These are phyloP conservation scores for Huiozyma naganishii DNA, from an alignment of 805 yeast genomes.

Conservation along the genomic window DNA sequence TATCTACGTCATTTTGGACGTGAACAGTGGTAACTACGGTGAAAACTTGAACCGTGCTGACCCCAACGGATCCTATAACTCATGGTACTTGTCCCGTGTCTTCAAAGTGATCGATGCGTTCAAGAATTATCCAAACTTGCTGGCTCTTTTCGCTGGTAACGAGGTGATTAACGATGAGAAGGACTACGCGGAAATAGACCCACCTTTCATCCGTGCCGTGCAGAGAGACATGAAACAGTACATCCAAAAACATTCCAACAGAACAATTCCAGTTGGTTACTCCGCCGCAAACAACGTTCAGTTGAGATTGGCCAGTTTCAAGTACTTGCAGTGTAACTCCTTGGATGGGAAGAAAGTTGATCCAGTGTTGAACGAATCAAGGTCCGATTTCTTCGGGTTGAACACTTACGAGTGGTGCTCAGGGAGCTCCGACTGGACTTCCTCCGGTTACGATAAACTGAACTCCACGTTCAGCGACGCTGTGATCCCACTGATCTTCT, in stretches of 20 bases:
- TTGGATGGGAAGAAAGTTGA: constrained; percentile 36
- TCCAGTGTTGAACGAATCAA: constrained; percentile 45
- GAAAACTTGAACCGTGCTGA: constrained; percentile 65
- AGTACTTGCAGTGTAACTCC: constrained; percentile 70
- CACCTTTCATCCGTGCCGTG: constrained; percentile 77
- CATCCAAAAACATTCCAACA: constrained; percentile 53
- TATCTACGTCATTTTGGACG: constrained; percentile 77
- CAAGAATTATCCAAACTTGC: constrained; percentile 69
- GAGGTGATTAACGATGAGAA: constrained; percentile 76
- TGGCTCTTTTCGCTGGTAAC: constrained; percentile 87
- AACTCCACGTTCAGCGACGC: constrained; percentile 48
- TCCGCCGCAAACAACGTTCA: constrained; percentile 80
- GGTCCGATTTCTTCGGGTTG: constrained; percentile 78
- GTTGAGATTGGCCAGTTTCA: constrained; percentile 63
- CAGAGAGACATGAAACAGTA: constrained; percentile 87
- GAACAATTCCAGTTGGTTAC: constrained; percentile 89
- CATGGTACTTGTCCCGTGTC: constrained; percentile 60
- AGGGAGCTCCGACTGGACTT: constrained; percentile 41
- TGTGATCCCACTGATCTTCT: constrained; percentile 56
- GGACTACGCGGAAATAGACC: constrained; percentile 51
- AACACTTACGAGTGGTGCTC: constrained; percentile 91
- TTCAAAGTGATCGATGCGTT: constrained; percentile 79
- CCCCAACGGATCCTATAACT: constrained; percentile 61
- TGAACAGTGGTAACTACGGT: constrained; percentile 59
- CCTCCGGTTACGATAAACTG: constrained; percentile 59